Conservation (phyloP, 129 eudicot species). For the Sambucus nigra region DNA sequence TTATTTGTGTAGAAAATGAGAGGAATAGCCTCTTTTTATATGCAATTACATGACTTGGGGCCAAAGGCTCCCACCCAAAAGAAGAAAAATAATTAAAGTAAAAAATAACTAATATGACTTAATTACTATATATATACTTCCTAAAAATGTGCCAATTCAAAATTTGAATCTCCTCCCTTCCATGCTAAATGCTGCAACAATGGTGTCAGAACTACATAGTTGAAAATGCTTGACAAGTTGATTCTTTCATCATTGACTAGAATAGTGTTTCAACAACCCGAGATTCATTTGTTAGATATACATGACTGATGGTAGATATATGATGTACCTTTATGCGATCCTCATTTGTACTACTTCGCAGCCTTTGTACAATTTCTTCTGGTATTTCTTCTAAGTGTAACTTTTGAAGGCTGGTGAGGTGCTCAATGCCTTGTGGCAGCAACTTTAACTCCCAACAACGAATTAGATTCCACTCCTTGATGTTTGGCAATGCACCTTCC, state of each 20-base stretch:
- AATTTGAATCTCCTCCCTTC: too few relatives aligned
- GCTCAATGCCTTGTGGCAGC: constrained; percentile 38
- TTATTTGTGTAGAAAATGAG: too few relatives aligned
- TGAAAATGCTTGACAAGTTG: too few relatives aligned
- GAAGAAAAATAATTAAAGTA: too few relatives aligned
- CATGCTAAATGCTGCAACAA: too few relatives aligned
- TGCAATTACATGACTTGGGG: too few relatives aligned
- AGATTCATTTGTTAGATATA: constrained; percentile 21
- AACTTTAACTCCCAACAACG: constrained; percentile 33
- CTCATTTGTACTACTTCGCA: constrained; percentile 13
- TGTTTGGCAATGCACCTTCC: constrained; percentile 33
- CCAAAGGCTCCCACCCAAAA: too few relatives aligned
- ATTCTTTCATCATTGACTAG: constrained; percentile 7
- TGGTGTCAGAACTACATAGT: neutral
- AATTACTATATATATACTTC: too few relatives aligned
- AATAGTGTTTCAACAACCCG: constrained; percentile 24
- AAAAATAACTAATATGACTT: too few relatives aligned
- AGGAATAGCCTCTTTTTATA: too few relatives aligned
- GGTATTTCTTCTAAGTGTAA: constrained; percentile 49
- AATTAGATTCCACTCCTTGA: constrained; percentile 30
- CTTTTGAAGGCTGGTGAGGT: constrained; percentile 38
- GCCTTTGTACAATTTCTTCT: constrained; percentile 22
- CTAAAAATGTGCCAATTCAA: too few relatives aligned
- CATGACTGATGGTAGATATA: constrained; percentile 22
- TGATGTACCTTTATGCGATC: constrained; percentile 26